These are phyloP conservation scores for Anisodus acutangulus DNA, from an alignment of 257 asterid species.

Conservation along the genomic window DNA sequence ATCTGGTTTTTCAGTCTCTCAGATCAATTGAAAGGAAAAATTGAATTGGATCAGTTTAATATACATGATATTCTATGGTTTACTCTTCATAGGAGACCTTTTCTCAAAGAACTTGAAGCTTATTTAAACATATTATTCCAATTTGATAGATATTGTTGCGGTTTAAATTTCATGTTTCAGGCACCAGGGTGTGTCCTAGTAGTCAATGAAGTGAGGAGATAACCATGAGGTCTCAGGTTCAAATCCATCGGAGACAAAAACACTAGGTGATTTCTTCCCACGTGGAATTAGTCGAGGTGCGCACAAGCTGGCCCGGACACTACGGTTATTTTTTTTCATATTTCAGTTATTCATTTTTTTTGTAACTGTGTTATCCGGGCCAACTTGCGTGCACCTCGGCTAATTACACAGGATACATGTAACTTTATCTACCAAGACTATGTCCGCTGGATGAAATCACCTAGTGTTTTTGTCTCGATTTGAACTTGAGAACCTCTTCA, in stretches of 20 bases:
- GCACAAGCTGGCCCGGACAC: background rate
- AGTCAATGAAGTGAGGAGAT: too few species aligned
- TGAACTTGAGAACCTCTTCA: too few species aligned
- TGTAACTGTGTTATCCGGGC: too few species aligned
- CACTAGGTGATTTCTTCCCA: too few species aligned
- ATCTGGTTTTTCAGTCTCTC: background rate
- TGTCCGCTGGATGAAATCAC: too few species aligned
- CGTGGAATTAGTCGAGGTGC: background rate
- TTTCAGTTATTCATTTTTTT: too few species aligned
- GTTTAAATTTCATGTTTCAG: background rate
- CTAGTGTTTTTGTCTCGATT: too few species aligned
- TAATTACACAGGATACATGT: too few species aligned
- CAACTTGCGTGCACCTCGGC: too few species aligned
- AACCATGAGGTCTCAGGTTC: background rate
- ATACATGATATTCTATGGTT: background rate
- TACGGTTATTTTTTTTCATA: background rate
- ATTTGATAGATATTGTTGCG: background rate
- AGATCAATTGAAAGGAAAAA: background rate
- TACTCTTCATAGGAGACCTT: background rate
- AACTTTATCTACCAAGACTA: too few species aligned
- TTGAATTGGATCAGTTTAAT: background rate
- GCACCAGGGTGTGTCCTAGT: too few species aligned
- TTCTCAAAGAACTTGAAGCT: background rate
- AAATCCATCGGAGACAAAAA: too few species aligned
- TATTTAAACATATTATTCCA: background rate